Evolutionary conservation across 768 basidiomycete species (phyloP), one percentile per base, ranked within the genome.

Genomic region (Amanita subjunquillea): DNA sequence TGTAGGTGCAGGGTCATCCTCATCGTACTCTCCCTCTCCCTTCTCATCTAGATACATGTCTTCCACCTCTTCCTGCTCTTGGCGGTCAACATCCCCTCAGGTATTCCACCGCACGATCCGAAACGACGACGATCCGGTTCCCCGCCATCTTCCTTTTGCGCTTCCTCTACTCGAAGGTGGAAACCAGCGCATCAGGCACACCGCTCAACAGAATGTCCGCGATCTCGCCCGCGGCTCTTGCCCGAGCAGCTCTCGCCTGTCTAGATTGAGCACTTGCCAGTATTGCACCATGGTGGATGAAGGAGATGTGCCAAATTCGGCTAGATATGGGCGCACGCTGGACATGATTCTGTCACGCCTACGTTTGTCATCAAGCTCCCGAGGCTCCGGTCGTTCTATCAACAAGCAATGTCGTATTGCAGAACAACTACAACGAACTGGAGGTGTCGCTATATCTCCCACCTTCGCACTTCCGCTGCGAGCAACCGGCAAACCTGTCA

Each of bases 81-180:
- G 38, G 39, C n/a, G 4, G 57, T 49, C 27, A 56, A 20, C 40
- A 55, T 27, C 27, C 56, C 58, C 15, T 56, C 51, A 4, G 53
- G 20, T 48, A 51, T 15, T 25, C 32, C 23, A 53, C 40, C 29
- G 58, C 51, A 22, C 53, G 53, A n/a, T 54, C 53, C 9, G 48
- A 42, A 15, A 56, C 30, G 42, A 46, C 23, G 47, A 55, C 48
- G 58, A 56, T 50, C 36, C 56, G 29, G 17, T 51, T 42, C 2
- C 50, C 41, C 3, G 54, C 30, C 53, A 54, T 30, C 20, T 13
- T 10, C 43, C 30, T 0, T 20, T 10, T 27, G 17, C 40, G 40
- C 15, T 42, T 13, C 10, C 20, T 41, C 17, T 1, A 36, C 15
- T 3, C 36, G 23, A 29, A 51, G 42, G 15, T 42, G 41, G 17